phyloP scores from a whole-genome alignment of 345 rosid genomes.

The Passiflora organensis region DNA sequence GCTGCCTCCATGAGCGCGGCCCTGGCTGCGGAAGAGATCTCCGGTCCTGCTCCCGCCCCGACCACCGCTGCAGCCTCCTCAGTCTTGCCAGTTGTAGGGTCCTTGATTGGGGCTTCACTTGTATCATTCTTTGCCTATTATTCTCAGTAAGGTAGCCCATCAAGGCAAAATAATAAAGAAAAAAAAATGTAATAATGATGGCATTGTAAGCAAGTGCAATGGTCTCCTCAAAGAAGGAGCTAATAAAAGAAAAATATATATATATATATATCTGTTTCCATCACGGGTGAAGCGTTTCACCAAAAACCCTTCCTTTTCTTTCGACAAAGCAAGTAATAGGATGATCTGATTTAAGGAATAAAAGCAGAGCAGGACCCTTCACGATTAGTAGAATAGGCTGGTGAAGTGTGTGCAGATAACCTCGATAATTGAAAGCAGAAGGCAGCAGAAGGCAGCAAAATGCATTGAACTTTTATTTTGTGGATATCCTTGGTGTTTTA shows the following conservation, averaged over 20 bases:
- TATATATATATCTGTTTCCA: neutral
- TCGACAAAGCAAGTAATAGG: no score
- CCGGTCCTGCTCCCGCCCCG: conserved; percentile 29
- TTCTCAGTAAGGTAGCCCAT: conserved; percentile 38
- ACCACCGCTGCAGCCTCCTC: conserved; percentile 31
- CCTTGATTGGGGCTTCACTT: conserved; percentile 58
- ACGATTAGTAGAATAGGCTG: no score
- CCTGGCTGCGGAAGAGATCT: conserved; percentile 37
- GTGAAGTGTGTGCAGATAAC: no score
- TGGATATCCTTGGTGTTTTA: no score
- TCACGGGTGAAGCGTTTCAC: neutral
- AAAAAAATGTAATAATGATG: neutral
- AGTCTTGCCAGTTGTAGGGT: conserved; percentile 46
- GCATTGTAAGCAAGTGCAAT: neutral
- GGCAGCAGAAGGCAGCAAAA: no score
- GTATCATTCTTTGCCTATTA: conserved; percentile 54
- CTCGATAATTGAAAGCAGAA: no score
- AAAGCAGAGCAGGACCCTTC: no score
- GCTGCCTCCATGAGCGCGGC: conserved; percentile 54
- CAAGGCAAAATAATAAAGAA: neutral
- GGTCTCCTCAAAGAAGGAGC: neutral
- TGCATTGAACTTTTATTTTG: no score
- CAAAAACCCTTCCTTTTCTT: neutral
- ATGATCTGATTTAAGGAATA: no score
- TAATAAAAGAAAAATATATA: neutral